Evolutionary conservation across 371 early-diverging fungal genomes (phyloP).

Genomic region (Blastocladiella emersonii): DNA sequence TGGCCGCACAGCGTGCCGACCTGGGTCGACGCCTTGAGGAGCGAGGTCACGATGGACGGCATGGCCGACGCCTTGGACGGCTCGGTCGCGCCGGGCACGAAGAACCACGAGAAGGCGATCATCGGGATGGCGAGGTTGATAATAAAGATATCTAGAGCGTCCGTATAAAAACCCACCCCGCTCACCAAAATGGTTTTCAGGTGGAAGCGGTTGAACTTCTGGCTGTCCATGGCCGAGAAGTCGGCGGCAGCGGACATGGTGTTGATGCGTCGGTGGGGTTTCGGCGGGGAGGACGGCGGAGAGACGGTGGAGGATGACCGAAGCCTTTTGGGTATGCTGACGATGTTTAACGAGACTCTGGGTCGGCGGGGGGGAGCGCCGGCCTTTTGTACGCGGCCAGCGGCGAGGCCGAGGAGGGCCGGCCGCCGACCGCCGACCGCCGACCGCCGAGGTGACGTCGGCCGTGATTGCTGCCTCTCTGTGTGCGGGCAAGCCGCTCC

Average conservation of each 20-base stretch:
- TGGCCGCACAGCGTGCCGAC: constrained; percentile 76
- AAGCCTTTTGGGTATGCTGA: too few species aligned
- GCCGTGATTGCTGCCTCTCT: too few species aligned
- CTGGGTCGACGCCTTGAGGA: constrained; percentile 61
- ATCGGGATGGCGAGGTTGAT: constrained; percentile 66
- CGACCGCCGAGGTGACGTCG: too few species aligned
- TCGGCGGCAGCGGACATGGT: neutral
- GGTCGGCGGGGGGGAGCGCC: too few species aligned
- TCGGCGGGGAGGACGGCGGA: too few species aligned
- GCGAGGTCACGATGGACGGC: constrained; percentile 50
- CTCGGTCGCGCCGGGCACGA: constrained; percentile 9
- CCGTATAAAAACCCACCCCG: constrained; percentile 77
- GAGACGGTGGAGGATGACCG: too few species aligned
- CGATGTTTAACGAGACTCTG: too few species aligned
- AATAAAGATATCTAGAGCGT: constrained; percentile 70
- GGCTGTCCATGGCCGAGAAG: neutral
- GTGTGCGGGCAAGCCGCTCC: too few species aligned
- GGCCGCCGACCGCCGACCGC: too few species aligned
- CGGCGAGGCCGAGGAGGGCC: too few species aligned
- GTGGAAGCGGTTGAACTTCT: constrained; percentile 57
- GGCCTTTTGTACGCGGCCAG: too few species aligned
- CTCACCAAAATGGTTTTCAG: constrained; percentile 65
- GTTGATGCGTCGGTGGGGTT: too few species aligned
- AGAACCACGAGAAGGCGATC: constrained; percentile 60
- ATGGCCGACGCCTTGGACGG: constrained; percentile 15